Evolutionary conservation across 257 asterid species (phyloP), one percentile per base, ranked within the genome.

Genomic region (Scutellaria barbata): DNA sequence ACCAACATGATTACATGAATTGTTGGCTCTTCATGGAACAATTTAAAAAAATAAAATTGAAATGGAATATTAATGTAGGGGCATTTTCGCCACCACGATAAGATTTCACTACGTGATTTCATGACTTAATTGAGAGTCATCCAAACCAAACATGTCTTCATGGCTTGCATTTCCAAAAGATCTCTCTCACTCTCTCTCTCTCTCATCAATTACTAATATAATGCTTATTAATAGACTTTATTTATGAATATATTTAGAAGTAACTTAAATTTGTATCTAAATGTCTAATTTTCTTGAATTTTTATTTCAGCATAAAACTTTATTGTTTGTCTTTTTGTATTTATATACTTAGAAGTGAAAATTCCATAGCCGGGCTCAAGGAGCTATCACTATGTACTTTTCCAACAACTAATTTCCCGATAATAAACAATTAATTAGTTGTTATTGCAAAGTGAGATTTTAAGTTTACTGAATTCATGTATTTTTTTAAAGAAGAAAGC

Each of bases 281-380:
- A 30, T 30, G 4, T 30, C 2, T 4, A 56, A 22, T 10, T 20
- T 55, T 55, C 61, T 55, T 30, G 35, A 30, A 3, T 30, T 30
- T 30, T 55, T 55, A 35, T 35, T 33, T 58, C 22, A 10, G 2
- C n/a, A 37, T 5, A 39, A n/a, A 41, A 4, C 37, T 30, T 67
- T 53, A 10, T 13, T 50, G 47, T 52, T 68, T 60, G 69, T 47
- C 35, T 20, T 56, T 50, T 39, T 60, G 35, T 20, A 48, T 51
- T 43, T 61, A 47, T 9, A 37, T 35, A 30, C 11, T 35, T 33
- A 35, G 67, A 40, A 12, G 62, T 60, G 61, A 37, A 30, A 30
- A 30, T 30, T 30, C 62, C 42, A 56, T 59, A 47, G 76, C 76
- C 76, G 69, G 69, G 35, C 69, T 61, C 35, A 18, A 60, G 33